Percentiles rank a stretch among this genome's conserved stretches.
These are phyloP conservation scores for Colletotrichum tanaceti DNA, from an alignment of 2,329 filamentous ascomycete species.

Conservation along the genomic window DNA sequence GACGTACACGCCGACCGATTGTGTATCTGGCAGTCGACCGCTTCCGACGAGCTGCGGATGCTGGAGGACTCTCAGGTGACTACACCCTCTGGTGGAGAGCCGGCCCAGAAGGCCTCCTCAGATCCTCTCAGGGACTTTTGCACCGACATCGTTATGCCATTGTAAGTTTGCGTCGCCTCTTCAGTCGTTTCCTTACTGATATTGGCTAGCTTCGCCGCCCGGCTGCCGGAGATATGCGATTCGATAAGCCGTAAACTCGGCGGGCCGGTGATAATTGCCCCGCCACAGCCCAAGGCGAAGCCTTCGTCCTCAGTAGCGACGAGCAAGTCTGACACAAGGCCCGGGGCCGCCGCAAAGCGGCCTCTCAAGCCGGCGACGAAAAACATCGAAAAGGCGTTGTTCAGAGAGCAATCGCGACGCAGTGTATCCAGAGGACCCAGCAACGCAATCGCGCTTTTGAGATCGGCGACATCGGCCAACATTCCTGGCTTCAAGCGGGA, in stretches of 20 bases:
- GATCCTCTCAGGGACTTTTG: conserved; percentile 82
- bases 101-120: conserved; percentile 56
- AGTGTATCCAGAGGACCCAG: conserved; percentile 68
- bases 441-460: conserved; percentile 71
- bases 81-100: conserved; percentile 50
- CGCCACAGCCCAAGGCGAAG: conserved; percentile 63
- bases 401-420: conserved; percentile 66
- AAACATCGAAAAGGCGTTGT: conserved; percentile 72
- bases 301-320: conserved; percentile 41
- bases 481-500: conserved; percentile 75
- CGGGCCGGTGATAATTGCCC: conserved; percentile 72
- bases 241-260: conserved; percentile 81
- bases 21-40: conserved; percentile 86
- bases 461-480: conserved; percentile 74
- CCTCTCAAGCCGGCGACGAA: conserved; percentile 56
- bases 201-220: conserved; percentile 72
- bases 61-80: conserved; percentile 61
- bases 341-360: conserved; percentile 65
- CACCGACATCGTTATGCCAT: conserved; percentile 82
- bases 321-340: conserved; percentile 59
- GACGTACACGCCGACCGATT: conserved; percentile 82
- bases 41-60: conserved; percentile 67
- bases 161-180: conserved; percentile 61
- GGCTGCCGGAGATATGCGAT: conserved; percentile 77
- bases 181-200: conserved; percentile 49